A percentile compares a stretch with the other conserved stretches of the same genome.
These are phyloP conservation scores for Neurospora sp. DNA, from an alignment of 495 filamentous ascomycete genomes.

Conservation along the genomic window DNA sequence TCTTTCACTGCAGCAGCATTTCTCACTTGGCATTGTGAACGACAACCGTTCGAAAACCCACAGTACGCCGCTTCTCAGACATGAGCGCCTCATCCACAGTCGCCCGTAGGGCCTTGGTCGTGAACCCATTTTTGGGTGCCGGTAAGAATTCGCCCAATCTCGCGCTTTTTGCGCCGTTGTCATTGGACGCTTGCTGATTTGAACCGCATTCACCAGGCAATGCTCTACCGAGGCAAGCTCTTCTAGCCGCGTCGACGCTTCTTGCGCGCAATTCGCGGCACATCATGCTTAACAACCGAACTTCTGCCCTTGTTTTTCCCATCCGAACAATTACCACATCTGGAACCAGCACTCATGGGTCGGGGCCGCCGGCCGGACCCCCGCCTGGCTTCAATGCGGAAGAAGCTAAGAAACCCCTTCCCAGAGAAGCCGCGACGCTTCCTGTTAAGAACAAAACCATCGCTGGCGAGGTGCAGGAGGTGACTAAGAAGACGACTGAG, in stretches of 20 bases:
- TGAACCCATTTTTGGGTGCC: conserved; percentile 41
- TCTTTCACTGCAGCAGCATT: neutral
- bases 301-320: conserved; percentile 57
- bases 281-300: conserved; percentile 50
- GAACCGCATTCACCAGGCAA: conserved; percentile 18
- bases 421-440: conserved; percentile 31
- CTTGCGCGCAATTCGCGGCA: conserved; percentile 47
- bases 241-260: conserved; percentile 37
- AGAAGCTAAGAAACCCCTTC: conserved; percentile 78
- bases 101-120: conserved; percentile 46
- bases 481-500: conserved; percentile 21
- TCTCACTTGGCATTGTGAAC: neutral
- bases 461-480: conserved; percentile 20
- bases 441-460: conserved; percentile 23
- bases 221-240: conserved; percentile 26
- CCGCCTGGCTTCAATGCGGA: conserved; percentile 92
- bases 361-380: conserved; percentile 49
- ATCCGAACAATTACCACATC: conserved; percentile 59
- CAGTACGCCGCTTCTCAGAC: neutral
- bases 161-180: conserved; percentile 8
- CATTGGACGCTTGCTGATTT: conserved; percentile 1
- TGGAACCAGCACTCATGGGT: conserved; percentile 41
- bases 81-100: conserved; percentile 55
- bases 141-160: conserved; percentile 17
- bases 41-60: neutral